These are phyloP conservation scores for Dalechampia spathulata DNA, from an alignment of 441 rosid species.

Conservation along the genomic window DNA sequence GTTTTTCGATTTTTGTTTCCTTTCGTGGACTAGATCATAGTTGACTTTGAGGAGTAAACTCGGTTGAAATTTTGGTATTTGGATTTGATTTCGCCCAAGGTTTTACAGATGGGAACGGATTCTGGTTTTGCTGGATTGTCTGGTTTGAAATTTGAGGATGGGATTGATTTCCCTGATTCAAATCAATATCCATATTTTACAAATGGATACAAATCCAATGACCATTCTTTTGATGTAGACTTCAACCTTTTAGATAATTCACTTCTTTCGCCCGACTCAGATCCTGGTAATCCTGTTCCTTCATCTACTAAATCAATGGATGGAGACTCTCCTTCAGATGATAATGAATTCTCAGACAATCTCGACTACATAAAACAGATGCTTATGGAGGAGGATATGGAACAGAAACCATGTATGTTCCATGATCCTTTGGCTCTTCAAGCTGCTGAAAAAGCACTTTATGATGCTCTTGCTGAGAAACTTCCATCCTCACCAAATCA, in stretches of 20 bases:
- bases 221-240: slow-evolving; percentile 16
- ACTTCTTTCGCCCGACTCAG: slow-evolving; percentile 14
- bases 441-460: slow-evolving; percentile 58
- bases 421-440: slow-evolving; percentile 65
- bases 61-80: slow-evolving; percentile 8
- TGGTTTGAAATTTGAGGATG: slow-evolving; percentile 22
- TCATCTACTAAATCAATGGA: slow-evolving; percentile 18
- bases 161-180: slow-evolving; percentile 15
- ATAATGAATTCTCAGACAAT: slow-evolving; percentile 36
- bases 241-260: slow-evolving; percentile 17
- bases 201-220: slow-evolving; percentile 16
- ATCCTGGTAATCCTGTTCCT: slow-evolving; percentile 18
- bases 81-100: not conserved
- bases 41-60: not conserved
- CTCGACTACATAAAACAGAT: slow-evolving; percentile 61
- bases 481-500: slow-evolving; percentile 17
- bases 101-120: slow-evolving; percentile 27
- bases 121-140: slow-evolving; percentile 25
- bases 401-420: slow-evolving; percentile 58
- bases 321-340: slow-evolving; percentile 40
- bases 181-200: slow-evolving; percentile 12
- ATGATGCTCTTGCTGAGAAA: slow-evolving; percentile 49
- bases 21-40: not conserved
- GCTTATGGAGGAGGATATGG: slow-evolving; percentile 82
- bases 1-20: too few species aligned